These are phyloP conservation scores for Penicillium sp. DNA, from an alignment of 2,329 filamentous ascomycete species.

Conservation along the genomic window DNA sequence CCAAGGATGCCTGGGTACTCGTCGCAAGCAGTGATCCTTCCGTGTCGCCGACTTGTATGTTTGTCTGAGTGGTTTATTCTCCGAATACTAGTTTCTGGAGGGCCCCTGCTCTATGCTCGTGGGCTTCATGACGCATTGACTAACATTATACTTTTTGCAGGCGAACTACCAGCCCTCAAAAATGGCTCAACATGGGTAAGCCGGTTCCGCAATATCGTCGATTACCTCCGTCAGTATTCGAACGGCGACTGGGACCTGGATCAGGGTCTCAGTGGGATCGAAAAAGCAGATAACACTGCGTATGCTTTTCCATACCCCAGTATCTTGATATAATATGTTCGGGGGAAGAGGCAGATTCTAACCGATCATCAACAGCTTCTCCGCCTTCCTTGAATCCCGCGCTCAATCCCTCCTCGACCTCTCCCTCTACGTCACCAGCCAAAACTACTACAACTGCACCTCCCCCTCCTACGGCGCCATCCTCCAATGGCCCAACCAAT, in stretches of 20 bases:
- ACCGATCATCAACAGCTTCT: conserved; percentile 35
- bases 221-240: conserved; percentile 44
- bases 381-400: conserved; percentile 63
- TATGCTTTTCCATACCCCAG: conserved; percentile 23
- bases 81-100: too few relatives aligned
- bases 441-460: conserved; percentile 72
- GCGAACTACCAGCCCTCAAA: conserved; percentile 50
- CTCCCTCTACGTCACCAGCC: conserved; percentile 77
- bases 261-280: conserved; percentile 33
- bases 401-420: conserved; percentile 74
- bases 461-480: conserved; percentile 71
- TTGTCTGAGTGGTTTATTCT: too few relatives aligned
- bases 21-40: too few relatives aligned
- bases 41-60: too few relatives aligned
- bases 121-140: too few relatives aligned
- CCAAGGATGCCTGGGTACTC: too few relatives aligned
- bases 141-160: too few relatives aligned
- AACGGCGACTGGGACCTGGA: conserved; percentile 44
- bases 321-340: too few relatives aligned
- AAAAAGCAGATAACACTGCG: conserved; percentile 45
- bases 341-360: too few relatives aligned
- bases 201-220: conserved; percentile 47
- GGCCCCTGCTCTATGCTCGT: too few relatives aligned
- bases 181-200: conserved; percentile 48
- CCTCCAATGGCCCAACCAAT: conserved; percentile 78